These are phyloP conservation scores for Flaveria linearis DNA, from an alignment of 129 eudicot species.

Conservation along the genomic window DNA sequence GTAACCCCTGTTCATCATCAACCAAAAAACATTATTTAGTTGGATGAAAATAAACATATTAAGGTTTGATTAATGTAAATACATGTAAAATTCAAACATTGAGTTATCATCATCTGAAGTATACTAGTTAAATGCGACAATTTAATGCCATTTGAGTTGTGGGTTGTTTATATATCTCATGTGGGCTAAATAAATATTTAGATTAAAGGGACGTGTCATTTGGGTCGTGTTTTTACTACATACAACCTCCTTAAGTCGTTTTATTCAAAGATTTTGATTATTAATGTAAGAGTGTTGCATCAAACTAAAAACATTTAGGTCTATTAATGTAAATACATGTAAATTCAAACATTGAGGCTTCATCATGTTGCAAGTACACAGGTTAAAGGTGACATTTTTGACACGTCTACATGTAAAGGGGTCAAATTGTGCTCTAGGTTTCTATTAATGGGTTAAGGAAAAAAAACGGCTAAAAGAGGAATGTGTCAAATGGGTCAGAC, in stretches of 20 bases:
- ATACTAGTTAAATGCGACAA: not conserved
- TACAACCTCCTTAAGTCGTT: not conserved
- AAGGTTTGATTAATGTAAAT: not conserved
- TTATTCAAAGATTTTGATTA: not conserved
- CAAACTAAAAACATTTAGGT: not conserved
- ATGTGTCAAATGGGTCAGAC: not conserved
- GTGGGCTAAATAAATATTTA: not conserved
- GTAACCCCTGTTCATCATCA: constrained; percentile 76
- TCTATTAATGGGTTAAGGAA: not conserved
- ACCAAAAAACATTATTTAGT: constrained; percentile 15
- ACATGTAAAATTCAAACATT: not conserved
- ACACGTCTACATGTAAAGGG: not conserved
- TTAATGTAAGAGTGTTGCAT: not conserved
- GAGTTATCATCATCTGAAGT: not conserved
- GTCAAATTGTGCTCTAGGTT: not conserved
- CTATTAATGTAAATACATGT: not conserved
- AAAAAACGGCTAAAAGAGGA: not conserved
- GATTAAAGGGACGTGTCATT: not conserved
- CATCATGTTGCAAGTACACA: not conserved
- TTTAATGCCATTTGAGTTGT: not conserved
- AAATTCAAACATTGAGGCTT: not conserved
- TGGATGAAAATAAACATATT: not conserved
- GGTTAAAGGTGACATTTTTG: not conserved
- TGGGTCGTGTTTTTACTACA: not conserved
- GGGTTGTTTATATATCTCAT: not conserved